These are phyloP conservation scores for Penstemon newberryi DNA, from an alignment of 257 asterid genomes.

Conservation along the genomic window DNA sequence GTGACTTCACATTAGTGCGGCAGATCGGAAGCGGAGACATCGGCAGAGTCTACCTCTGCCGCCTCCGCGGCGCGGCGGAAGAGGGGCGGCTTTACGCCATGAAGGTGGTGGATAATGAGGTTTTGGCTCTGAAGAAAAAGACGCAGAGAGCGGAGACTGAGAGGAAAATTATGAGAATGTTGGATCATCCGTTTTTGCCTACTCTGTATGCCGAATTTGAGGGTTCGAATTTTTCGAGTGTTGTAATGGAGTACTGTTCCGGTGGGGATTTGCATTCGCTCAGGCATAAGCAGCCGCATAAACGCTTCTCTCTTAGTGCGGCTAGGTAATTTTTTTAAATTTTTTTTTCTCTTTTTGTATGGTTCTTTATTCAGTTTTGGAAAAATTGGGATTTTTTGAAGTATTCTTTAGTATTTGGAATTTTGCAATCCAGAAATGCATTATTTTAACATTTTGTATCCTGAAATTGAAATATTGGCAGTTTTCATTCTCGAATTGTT, in stretches of 20 bases:
- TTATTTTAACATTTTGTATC: too few species aligned
- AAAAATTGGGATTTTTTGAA: too few species aligned
- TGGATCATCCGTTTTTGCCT: slow-evolving; percentile 86
- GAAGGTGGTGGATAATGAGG: slow-evolving; percentile 83
- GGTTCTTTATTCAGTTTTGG: background rate
- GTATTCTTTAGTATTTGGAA: too few species aligned
- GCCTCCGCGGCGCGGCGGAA: slow-evolving; percentile 43
- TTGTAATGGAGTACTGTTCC: slow-evolving; percentile 81
- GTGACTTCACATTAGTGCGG: slow-evolving; percentile 68
- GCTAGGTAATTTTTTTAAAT: slow-evolving; percentile 48
- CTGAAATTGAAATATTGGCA: too few species aligned
- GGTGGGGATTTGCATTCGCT: slow-evolving; percentile 92
- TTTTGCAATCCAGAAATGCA: too few species aligned
- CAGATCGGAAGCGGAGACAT: slow-evolving; percentile 94
- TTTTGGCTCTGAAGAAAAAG: slow-evolving; percentile 70
- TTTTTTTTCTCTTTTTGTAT: background rate
- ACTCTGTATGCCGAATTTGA: slow-evolving; percentile 73
- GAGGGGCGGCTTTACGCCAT: slow-evolving; percentile 63
- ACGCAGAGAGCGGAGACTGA: slow-evolving; percentile 80
- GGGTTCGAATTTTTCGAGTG: slow-evolving; percentile 72
- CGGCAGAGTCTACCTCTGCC: slow-evolving; percentile 58
- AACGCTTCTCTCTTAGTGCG: slow-evolving; percentile 66
- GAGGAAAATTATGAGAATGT: slow-evolving; percentile 63
- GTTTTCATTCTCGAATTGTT: too few species aligned
- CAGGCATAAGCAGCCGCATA: slow-evolving; percentile 66